Evolutionary conservation across 2,329 filamentous ascomycete genomes (phyloP).

Genomic region (Capronia epimyces): DNA sequence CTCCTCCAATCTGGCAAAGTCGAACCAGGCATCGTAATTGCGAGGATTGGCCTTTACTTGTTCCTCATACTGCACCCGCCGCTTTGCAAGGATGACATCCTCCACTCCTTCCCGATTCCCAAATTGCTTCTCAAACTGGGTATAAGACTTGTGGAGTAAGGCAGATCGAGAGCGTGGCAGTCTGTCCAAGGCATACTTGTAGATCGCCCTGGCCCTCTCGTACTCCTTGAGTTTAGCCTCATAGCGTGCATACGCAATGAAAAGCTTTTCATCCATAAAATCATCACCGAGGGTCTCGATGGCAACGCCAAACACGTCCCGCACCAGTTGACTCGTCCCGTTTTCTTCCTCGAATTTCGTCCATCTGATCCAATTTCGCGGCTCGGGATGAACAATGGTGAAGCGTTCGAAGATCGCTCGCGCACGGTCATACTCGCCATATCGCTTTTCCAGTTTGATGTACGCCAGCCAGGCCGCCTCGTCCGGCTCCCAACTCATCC

Average conservation of each 20-base stretch:
- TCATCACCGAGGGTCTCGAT: constrained; percentile 89
- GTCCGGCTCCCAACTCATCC: constrained; percentile 98
- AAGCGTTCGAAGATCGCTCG: constrained; percentile 84
- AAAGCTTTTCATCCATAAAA: constrained; percentile 92
- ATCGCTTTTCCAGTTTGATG: constrained; percentile 94
- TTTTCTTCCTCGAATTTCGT: constrained; percentile 94
- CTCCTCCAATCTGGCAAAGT: constrained; percentile 88
- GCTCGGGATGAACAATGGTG: constrained; percentile 86
- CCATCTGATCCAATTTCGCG: constrained; percentile 98
- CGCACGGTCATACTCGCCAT: constrained; percentile 86
- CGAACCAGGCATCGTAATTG: constrained; percentile 97
- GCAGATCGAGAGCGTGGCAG: constrained; percentile 82
- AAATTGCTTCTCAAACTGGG: constrained; percentile 96
- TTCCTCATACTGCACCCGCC: constrained; percentile 88
- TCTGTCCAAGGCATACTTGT: constrained; percentile 91
- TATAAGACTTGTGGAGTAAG: constrained; percentile 85
- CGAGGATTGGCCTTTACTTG: constrained; percentile 89
- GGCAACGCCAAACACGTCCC: constrained; percentile 83
- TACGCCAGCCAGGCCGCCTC: constrained; percentile 94
- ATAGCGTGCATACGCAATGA: constrained; percentile 91
- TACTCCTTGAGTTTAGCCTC: constrained; percentile 94
- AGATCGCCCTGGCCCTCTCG: constrained; percentile 87
- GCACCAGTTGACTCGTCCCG: constrained; percentile 82
- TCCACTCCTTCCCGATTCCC: constrained; percentile 90
- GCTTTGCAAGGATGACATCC: constrained; percentile 90